A percentile compares a stretch with the other conserved stretches of the same genome.
These are phyloP conservation scores for Globisporangium canariense DNA, from an alignment of 352 stramenopile species.

Conservation along the genomic window DNA sequence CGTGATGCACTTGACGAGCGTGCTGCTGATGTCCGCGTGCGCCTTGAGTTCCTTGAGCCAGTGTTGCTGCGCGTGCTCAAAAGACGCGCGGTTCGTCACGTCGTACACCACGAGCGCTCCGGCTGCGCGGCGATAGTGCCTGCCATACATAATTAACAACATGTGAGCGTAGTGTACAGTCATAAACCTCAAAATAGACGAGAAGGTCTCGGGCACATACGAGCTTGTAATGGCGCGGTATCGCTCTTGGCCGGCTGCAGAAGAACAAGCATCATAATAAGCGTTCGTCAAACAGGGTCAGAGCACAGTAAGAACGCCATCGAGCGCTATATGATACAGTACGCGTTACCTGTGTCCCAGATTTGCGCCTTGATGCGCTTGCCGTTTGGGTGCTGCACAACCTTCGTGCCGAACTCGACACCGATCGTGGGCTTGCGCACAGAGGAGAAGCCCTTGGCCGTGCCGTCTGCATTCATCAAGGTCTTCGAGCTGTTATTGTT, in stretches of 20 bases:
- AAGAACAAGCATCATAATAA: neutral
- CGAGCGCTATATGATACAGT: neutral
- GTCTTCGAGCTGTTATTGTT: neutral
- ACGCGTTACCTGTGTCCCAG: conserved; percentile 59
- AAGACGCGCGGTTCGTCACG: conserved; percentile 55
- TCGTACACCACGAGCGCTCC: conserved; percentile 79
- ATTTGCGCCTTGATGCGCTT: conserved; percentile 84
- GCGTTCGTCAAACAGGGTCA: neutral
- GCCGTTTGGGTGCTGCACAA: conserved; percentile 67
- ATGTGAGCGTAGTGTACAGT: neutral
- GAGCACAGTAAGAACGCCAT: neutral
- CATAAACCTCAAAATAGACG: neutral
- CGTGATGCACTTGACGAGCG: conserved; percentile 62
- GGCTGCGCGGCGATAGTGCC: conserved; percentile 70
- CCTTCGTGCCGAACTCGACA: conserved; percentile 81
- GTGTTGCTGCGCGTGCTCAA: conserved; percentile 66
- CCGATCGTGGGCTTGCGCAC: conserved; percentile 75
- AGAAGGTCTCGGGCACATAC: conserved; percentile 25
- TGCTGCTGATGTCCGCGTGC: conserved; percentile 55
- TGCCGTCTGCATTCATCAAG: conserved; percentile 28
- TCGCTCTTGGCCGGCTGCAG: conserved; percentile 59
- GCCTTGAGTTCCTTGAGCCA: conserved; percentile 79
- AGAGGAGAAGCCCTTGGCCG: conserved; percentile 44
- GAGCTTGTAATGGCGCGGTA: conserved; percentile 84
- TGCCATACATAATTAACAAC: conserved; percentile 10